Conservation (phyloP, 2,329 filamentous ascomycete genomes). For the Tolypocladium tropicale region DNA sequence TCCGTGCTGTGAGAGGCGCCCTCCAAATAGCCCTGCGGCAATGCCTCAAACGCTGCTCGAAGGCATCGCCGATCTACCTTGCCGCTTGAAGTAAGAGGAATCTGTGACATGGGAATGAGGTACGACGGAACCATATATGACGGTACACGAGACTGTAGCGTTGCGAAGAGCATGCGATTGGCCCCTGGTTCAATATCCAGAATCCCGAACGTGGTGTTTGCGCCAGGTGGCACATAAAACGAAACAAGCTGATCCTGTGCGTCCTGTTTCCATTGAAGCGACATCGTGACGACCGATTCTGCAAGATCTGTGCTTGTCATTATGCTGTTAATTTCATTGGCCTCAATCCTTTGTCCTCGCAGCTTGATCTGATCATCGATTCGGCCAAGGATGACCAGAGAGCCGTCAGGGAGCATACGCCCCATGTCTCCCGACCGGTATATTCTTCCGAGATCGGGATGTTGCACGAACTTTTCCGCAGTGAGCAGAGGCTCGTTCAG, state of each 20-base stretch:
- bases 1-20: constrained; percentile 12
- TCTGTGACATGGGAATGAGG: constrained; percentile 55
- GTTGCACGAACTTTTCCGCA: constrained; percentile 54
- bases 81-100: constrained; percentile 65
- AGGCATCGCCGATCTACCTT: constrained; percentile 59
- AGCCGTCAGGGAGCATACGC: constrained; percentile 66
- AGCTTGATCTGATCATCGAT: constrained; percentile 76
- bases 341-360: constrained; percentile 68
- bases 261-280: constrained; percentile 32
- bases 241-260: constrained; percentile 47
- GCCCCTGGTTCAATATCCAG: constrained; percentile 24
- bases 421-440: constrained; percentile 81
- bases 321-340: constrained; percentile 61
- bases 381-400: constrained; percentile 61
- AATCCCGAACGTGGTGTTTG: constrained; percentile 18
- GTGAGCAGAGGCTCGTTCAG: constrained; percentile 56
- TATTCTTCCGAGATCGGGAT: constrained; percentile 58
- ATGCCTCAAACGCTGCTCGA: constrained; percentile 29
- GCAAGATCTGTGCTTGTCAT: constrained; percentile 43
- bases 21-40: constrained; percentile 37
- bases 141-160: constrained; percentile 48
- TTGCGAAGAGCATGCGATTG: constrained; percentile 39
- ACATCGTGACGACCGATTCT: constrained; percentile 52
- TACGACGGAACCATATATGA: constrained; percentile 71
- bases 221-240: constrained; percentile 51